A percentile compares a stretch with the other conserved stretches of the same genome.
Conservation (phyloP, 495 filamentous ascomycete genomes). For the Aspergillus campestris region DNA sequence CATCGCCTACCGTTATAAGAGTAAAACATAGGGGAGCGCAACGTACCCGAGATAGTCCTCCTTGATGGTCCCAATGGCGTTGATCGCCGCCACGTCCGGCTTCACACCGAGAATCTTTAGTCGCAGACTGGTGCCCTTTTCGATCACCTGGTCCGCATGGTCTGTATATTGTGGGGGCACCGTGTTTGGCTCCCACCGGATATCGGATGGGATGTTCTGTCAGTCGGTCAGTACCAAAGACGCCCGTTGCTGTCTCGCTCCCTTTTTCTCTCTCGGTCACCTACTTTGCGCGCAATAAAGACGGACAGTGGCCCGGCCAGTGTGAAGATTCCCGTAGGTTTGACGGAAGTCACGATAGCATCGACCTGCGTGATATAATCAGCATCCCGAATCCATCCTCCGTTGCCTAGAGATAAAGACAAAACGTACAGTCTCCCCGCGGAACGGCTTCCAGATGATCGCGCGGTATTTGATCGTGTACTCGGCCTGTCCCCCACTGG, state of each 20-base stretch:
- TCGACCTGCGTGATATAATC: slow-evolving; percentile 56
- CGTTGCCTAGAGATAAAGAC: not conserved
- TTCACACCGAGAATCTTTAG: slow-evolving; percentile 89
- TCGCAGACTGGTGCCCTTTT: slow-evolving; percentile 85
- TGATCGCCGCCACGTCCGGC: slow-evolving; percentile 87
- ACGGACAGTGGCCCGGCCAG: slow-evolving; percentile 79
- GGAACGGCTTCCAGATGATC: slow-evolving; percentile 95
- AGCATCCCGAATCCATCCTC: not conserved
- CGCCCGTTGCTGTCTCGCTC: not conserved
- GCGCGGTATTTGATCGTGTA: slow-evolving; percentile 93
- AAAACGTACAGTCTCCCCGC: slow-evolving; percentile 79
- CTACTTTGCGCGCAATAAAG: slow-evolving; percentile 82
- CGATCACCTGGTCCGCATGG: slow-evolving; percentile 86
- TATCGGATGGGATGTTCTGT: slow-evolving; percentile 78
- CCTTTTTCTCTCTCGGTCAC: slow-evolving; percentile 15
- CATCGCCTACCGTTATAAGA: not conserved
- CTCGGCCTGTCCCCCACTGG: slow-evolving; percentile 80
- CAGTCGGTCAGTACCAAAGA: slow-evolving; percentile 13
- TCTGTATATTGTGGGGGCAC: slow-evolving; percentile 78
- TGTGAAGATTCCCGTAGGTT: slow-evolving; percentile 86
- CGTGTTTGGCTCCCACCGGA: slow-evolving; percentile 87
- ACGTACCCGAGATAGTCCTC: slow-evolving; percentile 58
- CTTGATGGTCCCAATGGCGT: slow-evolving; percentile 94
- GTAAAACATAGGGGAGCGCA: not conserved
- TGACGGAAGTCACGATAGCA: slow-evolving; percentile 81